These are phyloP conservation scores for Fusarium fujikuroi DNA, from an alignment of 2,329 filamentous ascomycete species.

Conservation along the genomic window DNA sequence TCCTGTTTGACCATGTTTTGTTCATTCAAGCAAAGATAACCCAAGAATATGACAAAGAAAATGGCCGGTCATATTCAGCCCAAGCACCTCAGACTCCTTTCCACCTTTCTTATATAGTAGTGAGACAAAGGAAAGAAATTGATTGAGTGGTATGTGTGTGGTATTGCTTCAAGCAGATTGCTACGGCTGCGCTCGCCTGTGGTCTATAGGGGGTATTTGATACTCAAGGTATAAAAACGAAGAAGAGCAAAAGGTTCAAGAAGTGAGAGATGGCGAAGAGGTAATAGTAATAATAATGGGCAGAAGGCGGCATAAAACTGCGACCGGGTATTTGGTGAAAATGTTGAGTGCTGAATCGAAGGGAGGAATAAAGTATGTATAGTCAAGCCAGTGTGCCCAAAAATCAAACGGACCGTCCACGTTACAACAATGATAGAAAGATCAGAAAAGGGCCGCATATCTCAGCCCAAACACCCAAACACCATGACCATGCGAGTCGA, in stretches of 20 bases:
- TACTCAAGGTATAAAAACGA: constrained; percentile 46
- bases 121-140: constrained; percentile 48
- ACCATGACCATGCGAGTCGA: constrained; percentile 44
- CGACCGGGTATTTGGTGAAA: constrained; percentile 46
- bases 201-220: constrained; percentile 54
- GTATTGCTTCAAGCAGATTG: constrained; percentile 46
- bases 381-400: constrained; percentile 43
- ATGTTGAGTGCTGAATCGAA: constrained; percentile 42
- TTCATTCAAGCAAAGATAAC: constrained; percentile 24
- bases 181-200: constrained; percentile 46
- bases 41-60: constrained; percentile 34
- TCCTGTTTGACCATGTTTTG: constrained; percentile 37
- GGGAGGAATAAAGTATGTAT: constrained; percentile 44
- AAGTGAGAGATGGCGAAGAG: constrained; percentile 36
- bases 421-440: constrained; percentile 31
- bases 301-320: constrained; percentile 36
- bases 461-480: constrained; percentile 45
- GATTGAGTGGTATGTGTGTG: constrained; percentile 43
- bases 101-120: constrained; percentile 41
- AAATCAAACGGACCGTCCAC: constrained; percentile 40
- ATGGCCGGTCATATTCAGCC: constrained; percentile 40
- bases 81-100: constrained; percentile 43
- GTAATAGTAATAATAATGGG: constrained; percentile 36
- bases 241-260: constrained; percentile 35
- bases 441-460: constrained; percentile 32